Base-by-base conservation (phyloP, 164 flowering plant species). In the Magnolia kwangsiensis region DNA sequence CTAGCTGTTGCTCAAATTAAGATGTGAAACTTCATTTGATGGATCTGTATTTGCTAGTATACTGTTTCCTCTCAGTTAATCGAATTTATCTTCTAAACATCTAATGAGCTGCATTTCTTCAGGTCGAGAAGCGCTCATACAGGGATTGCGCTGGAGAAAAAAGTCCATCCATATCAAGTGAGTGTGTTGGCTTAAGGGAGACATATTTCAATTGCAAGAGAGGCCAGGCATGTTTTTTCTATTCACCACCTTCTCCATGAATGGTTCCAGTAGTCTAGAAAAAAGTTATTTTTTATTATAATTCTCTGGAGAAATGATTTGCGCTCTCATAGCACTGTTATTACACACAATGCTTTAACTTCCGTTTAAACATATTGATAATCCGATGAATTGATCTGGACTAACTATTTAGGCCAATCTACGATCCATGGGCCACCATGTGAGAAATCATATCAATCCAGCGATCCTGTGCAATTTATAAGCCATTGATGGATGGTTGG, bases 191-290 rank as follows among this genome's bases (percentile, higher is more conserved):
- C 45, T 79, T 95, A 18, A 89, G 98, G 79, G 98, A 95, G 80
- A 95, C 98, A 8, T 95, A 89, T 75, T 95, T 92, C 89, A 93
- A 92, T 84, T 95, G 98, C 92, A 95, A 95, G 85, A 88, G 98
- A 88, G 98, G 98, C 78, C 97, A 94, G 93, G 96, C 74, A 83
- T 74, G 82, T 75, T 58, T 31, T 51, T 50, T 19, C 59, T 71
- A 71, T 19, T 19, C 23, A 10, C 45, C 13, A 18, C 64, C 21
- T 72, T 13, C 74, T 9, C 14, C 27, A 20, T 55, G 49, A 51
- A 55, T 51, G 11, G 8, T 45, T 70, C 18, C n/a, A 27, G 8
- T 18, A 49, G 9, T 58, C 8, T 27, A 70, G 27, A 49, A n/a
- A 70, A 27, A 9, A 7, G 1, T 68, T 27, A 27, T 27, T 27